phyloP scores from a whole-genome alignment of 768 basidiomycete species.

The Xerocomellus intermedius region DNA sequence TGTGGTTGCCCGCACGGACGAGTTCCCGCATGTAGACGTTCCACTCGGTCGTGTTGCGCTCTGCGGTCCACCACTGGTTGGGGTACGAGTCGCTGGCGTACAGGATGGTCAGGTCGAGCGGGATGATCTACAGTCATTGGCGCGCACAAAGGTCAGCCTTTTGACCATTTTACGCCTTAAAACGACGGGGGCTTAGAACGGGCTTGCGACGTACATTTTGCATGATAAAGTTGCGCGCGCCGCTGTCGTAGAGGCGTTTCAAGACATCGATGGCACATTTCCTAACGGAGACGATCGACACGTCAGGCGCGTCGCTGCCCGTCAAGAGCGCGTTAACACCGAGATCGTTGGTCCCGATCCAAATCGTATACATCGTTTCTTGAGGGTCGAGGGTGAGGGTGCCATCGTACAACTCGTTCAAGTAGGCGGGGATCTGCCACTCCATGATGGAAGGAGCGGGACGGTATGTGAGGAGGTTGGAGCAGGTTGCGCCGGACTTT shows the following conservation, averaged over 20 bases:
- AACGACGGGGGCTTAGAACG: too few species aligned
- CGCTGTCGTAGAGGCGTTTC: conserved; percentile 50
- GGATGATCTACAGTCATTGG: conserved; percentile 46
- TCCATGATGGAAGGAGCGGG: conserved; percentile 58
- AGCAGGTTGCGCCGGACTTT: conserved; percentile 62
- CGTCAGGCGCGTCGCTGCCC: conserved; percentile 42
- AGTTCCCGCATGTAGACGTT: conserved; percentile 53
- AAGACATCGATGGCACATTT: conserved; percentile 62
- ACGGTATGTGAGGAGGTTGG: conserved; percentile 56
- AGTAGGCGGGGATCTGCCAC: conserved; percentile 47
- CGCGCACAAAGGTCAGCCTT: neutral
- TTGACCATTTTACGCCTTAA: neutral
- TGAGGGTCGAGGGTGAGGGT: conserved; percentile 35
- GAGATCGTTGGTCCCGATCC: conserved; percentile 70
- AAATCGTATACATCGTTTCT: conserved; percentile 61
- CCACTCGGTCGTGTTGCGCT: conserved; percentile 58
- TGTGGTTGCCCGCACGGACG: too few species aligned
- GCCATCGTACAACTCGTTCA: conserved; percentile 42
- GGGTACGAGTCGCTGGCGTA: conserved; percentile 50
- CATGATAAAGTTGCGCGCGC: conserved; percentile 67
- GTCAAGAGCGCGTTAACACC: conserved; percentile 54
- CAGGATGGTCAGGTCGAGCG: conserved; percentile 47
- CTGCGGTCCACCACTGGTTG: conserved; percentile 48
- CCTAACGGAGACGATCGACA: conserved; percentile 58
- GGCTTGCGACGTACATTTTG: conserved; percentile 49